Evolutionary conservation across 2,329 filamentous ascomycete species (phyloP).

Genomic region (Aschersonia sp.): DNA sequence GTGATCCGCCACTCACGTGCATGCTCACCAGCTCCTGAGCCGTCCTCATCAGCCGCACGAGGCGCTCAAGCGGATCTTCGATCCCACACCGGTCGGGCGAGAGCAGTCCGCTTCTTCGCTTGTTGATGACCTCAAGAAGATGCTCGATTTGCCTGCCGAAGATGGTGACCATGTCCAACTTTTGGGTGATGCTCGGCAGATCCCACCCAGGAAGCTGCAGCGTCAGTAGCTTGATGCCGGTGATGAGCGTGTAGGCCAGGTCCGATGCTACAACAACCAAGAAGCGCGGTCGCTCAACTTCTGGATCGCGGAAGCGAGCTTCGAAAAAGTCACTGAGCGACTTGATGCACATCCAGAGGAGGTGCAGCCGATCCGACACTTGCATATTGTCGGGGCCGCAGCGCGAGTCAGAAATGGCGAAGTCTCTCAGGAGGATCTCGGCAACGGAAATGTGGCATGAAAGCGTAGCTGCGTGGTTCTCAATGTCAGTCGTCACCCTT

Average conservation of each 20-base stretch:
- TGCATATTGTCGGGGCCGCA: constrained; percentile 16
- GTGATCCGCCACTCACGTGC: constrained; percentile 12
- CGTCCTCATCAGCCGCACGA: constrained; percentile 16
- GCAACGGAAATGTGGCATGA: constrained; percentile 27
- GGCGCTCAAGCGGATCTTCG: constrained; percentile 17
- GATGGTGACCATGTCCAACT: constrained; percentile 13
- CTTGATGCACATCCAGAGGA: constrained; percentile 29
- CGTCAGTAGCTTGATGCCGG: constrained; percentile 29
- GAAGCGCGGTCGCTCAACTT: constrained; percentile 22
- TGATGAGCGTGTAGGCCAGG: constrained; percentile 30
- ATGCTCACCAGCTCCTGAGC: constrained; percentile 16
- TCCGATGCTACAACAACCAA: constrained; percentile 30
- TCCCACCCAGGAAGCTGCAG: constrained; percentile 32
- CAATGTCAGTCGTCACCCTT: not conserved
- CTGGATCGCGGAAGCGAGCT: constrained; percentile 16
- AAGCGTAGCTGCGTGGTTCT: constrained; percentile 17
- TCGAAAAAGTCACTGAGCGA: constrained; percentile 25
- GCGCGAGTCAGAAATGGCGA: constrained; percentile 25
- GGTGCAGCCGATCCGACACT: constrained; percentile 23
- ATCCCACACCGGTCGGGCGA: constrained; percentile 4
- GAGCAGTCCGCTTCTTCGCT: constrained; percentile 13
- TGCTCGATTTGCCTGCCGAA: constrained; percentile 15
- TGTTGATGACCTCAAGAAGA: constrained; percentile 13
- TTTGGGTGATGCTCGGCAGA: constrained; percentile 16
- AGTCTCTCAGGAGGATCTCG: constrained; percentile 31